Evolutionary conservation across 2,329 filamentous ascomycete species (phyloP).

Genomic region (Fusarium sp.): DNA sequence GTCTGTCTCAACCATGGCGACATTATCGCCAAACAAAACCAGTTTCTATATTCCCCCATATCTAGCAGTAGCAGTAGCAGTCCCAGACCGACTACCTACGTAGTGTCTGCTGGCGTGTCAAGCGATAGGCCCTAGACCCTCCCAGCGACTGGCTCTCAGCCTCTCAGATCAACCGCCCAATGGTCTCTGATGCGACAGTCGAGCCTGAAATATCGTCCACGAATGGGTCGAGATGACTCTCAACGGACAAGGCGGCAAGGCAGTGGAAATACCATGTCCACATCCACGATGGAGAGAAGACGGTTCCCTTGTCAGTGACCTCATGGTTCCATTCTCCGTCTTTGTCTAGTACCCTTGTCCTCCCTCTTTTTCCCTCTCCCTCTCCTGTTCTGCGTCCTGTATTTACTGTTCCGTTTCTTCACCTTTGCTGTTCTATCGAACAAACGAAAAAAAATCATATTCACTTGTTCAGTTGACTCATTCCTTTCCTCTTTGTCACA

Average conservation of each 20-base stretch:
- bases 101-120: constrained; percentile 21
- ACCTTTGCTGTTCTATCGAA: constrained; percentile 5
- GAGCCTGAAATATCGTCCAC: constrained; percentile 17
- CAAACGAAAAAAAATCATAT: constrained; percentile 29
- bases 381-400: constrained; percentile 5
- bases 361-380: neutral
- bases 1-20: constrained; percentile 14
- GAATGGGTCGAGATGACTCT: constrained; percentile 31
- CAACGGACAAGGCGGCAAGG: constrained; percentile 18
- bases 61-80: neutral
- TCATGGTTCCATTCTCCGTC: constrained; percentile 8
- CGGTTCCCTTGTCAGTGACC: constrained; percentile 20
- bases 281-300: constrained; percentile 5
- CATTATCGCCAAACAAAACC: constrained; percentile 25
- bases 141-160: constrained; percentile 33
- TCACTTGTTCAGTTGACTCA: constrained; percentile 24
- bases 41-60: neutral
- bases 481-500: constrained; percentile 11
- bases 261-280: neutral
- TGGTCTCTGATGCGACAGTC: constrained; percentile 16
- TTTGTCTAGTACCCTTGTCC: constrained; percentile 26
- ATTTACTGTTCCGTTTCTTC: constrained; percentile 21
- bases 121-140: constrained; percentile 25
- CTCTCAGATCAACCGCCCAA: constrained; percentile 23
- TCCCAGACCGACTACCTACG: neutral